A percentile compares a stretch with the other conserved stretches of the same genome.
phyloP scores from a whole-genome alignment of 2,329 filamentous ascomycete species.

The Verticillium isaacii region DNA sequence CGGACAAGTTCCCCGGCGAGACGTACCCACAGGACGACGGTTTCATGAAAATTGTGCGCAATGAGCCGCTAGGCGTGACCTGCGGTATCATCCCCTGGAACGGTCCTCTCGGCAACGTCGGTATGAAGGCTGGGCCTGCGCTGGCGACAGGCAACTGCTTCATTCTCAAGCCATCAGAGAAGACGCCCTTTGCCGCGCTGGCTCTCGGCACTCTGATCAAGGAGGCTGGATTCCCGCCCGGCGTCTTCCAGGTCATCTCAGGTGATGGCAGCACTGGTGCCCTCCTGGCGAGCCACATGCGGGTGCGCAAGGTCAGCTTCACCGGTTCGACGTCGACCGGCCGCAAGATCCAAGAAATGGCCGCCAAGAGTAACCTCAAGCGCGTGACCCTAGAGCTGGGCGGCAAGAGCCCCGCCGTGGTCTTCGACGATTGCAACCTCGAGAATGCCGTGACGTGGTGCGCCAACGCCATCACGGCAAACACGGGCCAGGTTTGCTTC shows the following conservation, averaged over 20 bases:
- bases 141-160: constrained; percentile 39
- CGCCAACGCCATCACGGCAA: constrained; percentile 53
- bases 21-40: constrained; percentile 32
- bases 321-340: constrained; percentile 67
- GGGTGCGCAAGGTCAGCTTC: constrained; percentile 57
- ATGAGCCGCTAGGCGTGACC: constrained; percentile 22
- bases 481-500: constrained; percentile 71
- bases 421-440: constrained; percentile 61
- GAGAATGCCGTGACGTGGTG: constrained; percentile 48
- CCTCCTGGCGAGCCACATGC: constrained; percentile 20
- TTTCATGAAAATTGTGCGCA: constrained; percentile 32
- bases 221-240: constrained; percentile 37
- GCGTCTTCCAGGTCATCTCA: constrained; percentile 35
- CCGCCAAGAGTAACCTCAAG: constrained; percentile 58
- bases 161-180: constrained; percentile 39
- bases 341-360: constrained; percentile 58
- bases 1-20: constrained; percentile 18
- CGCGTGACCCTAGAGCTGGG: constrained; percentile 71
- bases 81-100: constrained; percentile 34
- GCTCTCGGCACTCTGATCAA: constrained; percentile 28
- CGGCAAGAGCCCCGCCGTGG: constrained; percentile 62
- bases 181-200: constrained; percentile 31
- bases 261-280: constrained; percentile 31
- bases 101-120: constrained; percentile 28
- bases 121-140: constrained; percentile 35